Percentiles rank a stretch among this genome's conserved stretches.
phyloP scores from a whole-genome alignment of 2,329 filamentous ascomycete species.

The Didymella lethalis region DNA sequence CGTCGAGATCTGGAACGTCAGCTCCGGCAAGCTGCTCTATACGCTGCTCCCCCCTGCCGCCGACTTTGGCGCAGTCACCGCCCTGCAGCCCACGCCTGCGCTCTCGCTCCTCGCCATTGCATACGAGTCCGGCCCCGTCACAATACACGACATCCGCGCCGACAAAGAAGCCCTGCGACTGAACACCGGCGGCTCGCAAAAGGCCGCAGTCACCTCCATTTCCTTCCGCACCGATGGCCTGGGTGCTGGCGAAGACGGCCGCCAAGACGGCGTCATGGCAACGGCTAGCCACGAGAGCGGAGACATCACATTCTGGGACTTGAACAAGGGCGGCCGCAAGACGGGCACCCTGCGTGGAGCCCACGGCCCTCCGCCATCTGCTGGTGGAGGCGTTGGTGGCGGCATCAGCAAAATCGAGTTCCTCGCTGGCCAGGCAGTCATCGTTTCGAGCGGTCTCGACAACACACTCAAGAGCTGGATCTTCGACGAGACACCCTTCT shows the following conservation, averaged over 20 bases:
- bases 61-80: slow-evolving; percentile 81
- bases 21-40: slow-evolving; percentile 88
- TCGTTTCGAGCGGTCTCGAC: slow-evolving; percentile 89
- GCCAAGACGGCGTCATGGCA: slow-evolving; percentile 88
- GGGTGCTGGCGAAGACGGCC: slow-evolving; percentile 87
- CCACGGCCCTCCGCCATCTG: slow-evolving; percentile 76
- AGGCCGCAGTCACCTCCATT: slow-evolving; percentile 77
- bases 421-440: slow-evolving; percentile 83
- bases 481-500: slow-evolving; percentile 91
- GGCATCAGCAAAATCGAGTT: slow-evolving; percentile 91
- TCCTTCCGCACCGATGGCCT: slow-evolving; percentile 89
- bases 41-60: slow-evolving; percentile 80
- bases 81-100: slow-evolving; percentile 82
- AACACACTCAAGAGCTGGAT: slow-evolving; percentile 97
- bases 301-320: slow-evolving; percentile 94
- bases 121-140: slow-evolving; percentile 78
- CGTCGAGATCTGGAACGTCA: slow-evolving; percentile 97
- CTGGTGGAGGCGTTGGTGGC: slow-evolving; percentile 65
- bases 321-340: slow-evolving; percentile 86
- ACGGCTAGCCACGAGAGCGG: slow-evolving; percentile 81
- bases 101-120: slow-evolving; percentile 88
- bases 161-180: slow-evolving; percentile 77
- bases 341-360: slow-evolving; percentile 87
- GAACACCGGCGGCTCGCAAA: slow-evolving; percentile 67
- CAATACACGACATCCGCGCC: slow-evolving; percentile 81